These are phyloP conservation scores for Boletus reticulatus DNA, from an alignment of 768 basidiomycete species.

Conservation along the genomic window DNA sequence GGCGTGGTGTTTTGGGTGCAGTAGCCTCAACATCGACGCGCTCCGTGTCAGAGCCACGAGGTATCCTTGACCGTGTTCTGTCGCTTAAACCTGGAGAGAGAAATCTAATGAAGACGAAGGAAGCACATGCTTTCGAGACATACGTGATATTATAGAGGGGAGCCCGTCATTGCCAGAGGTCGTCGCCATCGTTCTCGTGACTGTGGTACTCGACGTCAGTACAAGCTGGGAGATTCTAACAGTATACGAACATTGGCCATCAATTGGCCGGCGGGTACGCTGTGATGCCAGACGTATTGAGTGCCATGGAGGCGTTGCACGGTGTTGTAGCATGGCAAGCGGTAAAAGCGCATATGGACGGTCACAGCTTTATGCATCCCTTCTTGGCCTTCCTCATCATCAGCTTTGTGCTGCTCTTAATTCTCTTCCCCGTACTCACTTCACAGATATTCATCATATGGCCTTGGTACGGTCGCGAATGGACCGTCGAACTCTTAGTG, in stretches of 20 bases:
- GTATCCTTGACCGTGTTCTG: neutral
- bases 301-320: constrained; percentile 5
- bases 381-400: constrained; percentile 63
- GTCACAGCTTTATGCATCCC: constrained; percentile 36
- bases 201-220: constrained; percentile 9
- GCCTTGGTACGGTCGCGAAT: constrained; percentile 85
- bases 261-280: neutral
- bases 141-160: constrained; percentile 21
- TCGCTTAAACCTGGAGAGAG: constrained; percentile 18
- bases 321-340: constrained; percentile 17
- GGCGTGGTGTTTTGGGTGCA: neutral
- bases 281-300: constrained; percentile 12
- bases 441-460: constrained; percentile 87
- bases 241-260: neutral
- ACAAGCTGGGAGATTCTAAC: neutral
- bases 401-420: constrained; percentile 65
- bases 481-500: constrained; percentile 70
- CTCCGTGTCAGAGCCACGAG: constrained; percentile 6
- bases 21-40: neutral
- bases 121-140: constrained; percentile 3
- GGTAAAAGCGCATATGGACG: neutral
- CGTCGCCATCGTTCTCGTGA: neutral
- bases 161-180: neutral
- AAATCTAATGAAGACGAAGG: neutral
- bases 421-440: constrained; percentile 85